Evolutionary conservation across 2,329 filamentous ascomycete genomes (phyloP).

Genomic region (Talaromyces sp.): DNA sequence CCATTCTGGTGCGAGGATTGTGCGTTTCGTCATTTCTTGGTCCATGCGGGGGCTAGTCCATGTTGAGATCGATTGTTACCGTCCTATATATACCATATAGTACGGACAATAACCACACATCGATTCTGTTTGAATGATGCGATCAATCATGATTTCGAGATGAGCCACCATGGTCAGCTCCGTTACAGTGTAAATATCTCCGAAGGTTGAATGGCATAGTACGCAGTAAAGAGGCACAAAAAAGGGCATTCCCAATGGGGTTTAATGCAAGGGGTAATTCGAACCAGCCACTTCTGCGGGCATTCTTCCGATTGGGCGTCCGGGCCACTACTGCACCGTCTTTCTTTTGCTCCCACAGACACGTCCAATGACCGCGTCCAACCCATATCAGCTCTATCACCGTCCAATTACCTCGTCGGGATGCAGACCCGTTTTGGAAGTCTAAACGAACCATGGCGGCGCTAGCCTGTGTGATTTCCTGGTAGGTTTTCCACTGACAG

Average conservation of each 20-base stretch:
- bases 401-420: neutral
- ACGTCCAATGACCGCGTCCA: constrained; percentile 8
- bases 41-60: neutral
- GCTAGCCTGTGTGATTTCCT: neutral
- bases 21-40: neutral
- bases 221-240: neutral
- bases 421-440: neutral
- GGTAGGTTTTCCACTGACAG: neutral
- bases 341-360: neutral
- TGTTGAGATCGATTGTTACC: neutral
- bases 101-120: neutral
- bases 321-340: neutral
- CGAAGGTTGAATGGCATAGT: neutral
- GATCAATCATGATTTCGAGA: neutral
- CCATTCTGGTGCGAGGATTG: neutral
- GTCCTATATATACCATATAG: neutral
- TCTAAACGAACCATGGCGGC: neutral
- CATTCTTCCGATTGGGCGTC: constrained; percentile 17
- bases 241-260: neutral
- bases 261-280: constrained; percentile 15
- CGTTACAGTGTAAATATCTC: neutral
- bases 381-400: neutral
- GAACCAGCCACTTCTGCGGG: constrained; percentile 11
- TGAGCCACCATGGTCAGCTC: neutral
- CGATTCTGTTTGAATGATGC: neutral